Base-by-base conservation (phyloP, 163 green algal species). In the Chlamydomonas reinhardtii region DNA sequence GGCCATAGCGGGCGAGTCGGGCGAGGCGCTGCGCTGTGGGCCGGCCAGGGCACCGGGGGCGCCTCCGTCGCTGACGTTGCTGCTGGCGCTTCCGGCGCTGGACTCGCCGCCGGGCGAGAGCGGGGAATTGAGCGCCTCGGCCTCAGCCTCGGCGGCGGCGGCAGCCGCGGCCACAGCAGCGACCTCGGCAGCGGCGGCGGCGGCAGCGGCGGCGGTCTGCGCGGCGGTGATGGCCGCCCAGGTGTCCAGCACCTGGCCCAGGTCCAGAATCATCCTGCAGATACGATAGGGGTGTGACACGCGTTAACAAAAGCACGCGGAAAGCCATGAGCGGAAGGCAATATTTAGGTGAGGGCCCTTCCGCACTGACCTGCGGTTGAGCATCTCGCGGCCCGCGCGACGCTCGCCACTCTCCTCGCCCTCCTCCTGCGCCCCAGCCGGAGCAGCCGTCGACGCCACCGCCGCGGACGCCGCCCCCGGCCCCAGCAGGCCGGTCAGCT, bases 241-340 rank as follows among this genome's bases (percentile, higher is more conserved):
- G 2, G n/a, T 70, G 2, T 76, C 77, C n/a, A 84, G 65, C 12
- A 84, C 77, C 1, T 70, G n/a, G 6, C 65, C 77, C 20, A 84
- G 64, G 43, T 84, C 77, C 11, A n/a, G 19, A 9, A 70, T 22
- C 14, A 84, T 32, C 65, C 77, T 84, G 77, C 4, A 17, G 31
- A 35, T 35, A 12, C 29, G 65, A 68, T 0, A 29, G 61, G 19
- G 11, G 32, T 48, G 8, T 8, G 39, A 8, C 39, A 48, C 5
- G 39, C 39, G 8, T 48, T 48, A 48, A 5, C 8, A 48, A 5
- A 8, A 48, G 39, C 39, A 48, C 39, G 39, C 39, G 39, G 39
- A 48, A 48, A 48, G 8, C 8, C 8, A 8, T n/a, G 39, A 8
- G 39, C 39, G 5, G 8, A 48, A 8, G 39, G 5, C 39, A 48